Evolutionary conservation across 2,329 filamentous ascomycete genomes (phyloP).

Genomic region (Geosmithia putterillii): DNA sequence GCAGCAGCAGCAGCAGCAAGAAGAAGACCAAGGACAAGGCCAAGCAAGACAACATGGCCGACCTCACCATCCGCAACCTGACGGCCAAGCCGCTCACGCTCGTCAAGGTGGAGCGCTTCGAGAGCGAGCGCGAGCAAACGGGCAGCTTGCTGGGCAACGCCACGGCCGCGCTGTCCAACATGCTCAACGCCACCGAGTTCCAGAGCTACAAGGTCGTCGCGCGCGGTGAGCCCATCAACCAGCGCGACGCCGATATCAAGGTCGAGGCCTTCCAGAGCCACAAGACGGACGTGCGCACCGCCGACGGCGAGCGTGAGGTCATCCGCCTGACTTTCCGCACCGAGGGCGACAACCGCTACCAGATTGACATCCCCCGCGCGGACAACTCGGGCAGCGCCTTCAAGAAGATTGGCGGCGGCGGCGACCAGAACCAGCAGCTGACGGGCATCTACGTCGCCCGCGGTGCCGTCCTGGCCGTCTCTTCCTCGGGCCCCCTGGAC

Average conservation of each 20-base stretch:
- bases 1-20: neutral
- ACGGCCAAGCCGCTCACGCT: slow-evolving; percentile 63
- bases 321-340: slow-evolving; percentile 64
- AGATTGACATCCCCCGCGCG: slow-evolving; percentile 58
- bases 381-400: slow-evolving; percentile 48
- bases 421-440: slow-evolving; percentile 37
- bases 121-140: slow-evolving; percentile 29
- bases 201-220: slow-evolving; percentile 17
- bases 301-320: slow-evolving; percentile 47
- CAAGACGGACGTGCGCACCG: slow-evolving; percentile 41
- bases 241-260: slow-evolving; percentile 48
- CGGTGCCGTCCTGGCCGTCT: slow-evolving; percentile 47
- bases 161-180: slow-evolving; percentile 26
- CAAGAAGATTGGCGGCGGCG: slow-evolving; percentile 36
- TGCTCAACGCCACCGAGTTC: slow-evolving; percentile 29
- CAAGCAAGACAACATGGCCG: slow-evolving; percentile 32
- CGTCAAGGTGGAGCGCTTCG: slow-evolving; percentile 61
- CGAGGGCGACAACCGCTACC: slow-evolving; percentile 39
- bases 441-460: slow-evolving; percentile 54
- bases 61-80: slow-evolving; percentile 70
- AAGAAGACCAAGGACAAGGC: neutral
- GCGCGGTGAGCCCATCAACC: slow-evolving; percentile 47
- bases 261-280: slow-evolving; percentile 58
- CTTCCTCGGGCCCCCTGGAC: slow-evolving; percentile 56
- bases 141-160: slow-evolving; percentile 32